These are phyloP conservation scores for Theileria annulata DNA, from an alignment of 169 alveolate genomes.

Conservation along the genomic window DNA sequence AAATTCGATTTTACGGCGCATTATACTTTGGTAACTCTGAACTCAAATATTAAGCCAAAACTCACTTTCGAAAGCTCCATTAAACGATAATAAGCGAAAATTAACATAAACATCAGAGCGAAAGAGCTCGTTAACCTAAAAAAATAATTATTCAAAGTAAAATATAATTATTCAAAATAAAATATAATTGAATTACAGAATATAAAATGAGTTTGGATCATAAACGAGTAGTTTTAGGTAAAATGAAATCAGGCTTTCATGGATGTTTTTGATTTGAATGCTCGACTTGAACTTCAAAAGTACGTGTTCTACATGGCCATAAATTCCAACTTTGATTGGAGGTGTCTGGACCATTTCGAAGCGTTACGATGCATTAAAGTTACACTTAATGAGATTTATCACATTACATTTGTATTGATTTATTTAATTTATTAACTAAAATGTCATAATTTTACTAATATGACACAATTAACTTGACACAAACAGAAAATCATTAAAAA, in stretches of 20 bases:
- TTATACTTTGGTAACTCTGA: constrained; percentile 9
- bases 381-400: no score
- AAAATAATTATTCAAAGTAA: no score
- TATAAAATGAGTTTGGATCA: constrained; percentile 18
- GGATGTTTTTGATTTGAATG: constrained; percentile 2
- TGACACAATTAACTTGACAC: no score
- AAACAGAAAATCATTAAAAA: no score
- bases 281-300: background rate
- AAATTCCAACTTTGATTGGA: background rate
- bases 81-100: constrained; percentile 53
- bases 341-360: background rate
- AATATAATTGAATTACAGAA: constrained; percentile 9
- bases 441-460: no score
- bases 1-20: constrained; percentile 27
- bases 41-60: background rate
- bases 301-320: background rate
- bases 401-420: no score
- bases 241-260: background rate
- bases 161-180: no score
- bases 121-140: constrained; percentile 36
- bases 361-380: no score
- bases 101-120: constrained; percentile 31
- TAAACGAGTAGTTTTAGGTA: constrained; percentile 13
- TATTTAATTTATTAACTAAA: no score
- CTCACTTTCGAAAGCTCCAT: constrained; percentile 38